Evolutionary conservation across 2,329 filamentous ascomycete genomes (phyloP).

Genomic region (Diaporthe sp.): DNA sequence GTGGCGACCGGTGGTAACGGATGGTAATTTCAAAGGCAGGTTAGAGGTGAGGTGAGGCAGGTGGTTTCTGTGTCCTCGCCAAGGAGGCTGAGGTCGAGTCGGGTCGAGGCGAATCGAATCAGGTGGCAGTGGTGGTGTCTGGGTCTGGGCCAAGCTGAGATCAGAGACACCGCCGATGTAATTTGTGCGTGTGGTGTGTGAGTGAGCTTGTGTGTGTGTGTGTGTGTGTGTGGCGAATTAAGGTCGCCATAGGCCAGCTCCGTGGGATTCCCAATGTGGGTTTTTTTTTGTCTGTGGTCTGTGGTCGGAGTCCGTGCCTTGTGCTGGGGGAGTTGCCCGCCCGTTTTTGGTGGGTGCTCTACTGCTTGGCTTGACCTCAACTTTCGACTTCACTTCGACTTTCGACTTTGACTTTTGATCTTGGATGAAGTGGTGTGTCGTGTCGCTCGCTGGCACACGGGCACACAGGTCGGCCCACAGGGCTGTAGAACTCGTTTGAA

Average conservation of each 20-base stretch:
- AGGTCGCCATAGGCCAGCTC: conserved; percentile 8
- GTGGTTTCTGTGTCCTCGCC: conserved; percentile 13
- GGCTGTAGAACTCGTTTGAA: neutral
- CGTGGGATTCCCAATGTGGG: conserved; percentile 15
- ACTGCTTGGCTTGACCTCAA: neutral
- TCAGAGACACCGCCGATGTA: conserved; percentile 33
- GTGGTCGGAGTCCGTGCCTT: neutral
- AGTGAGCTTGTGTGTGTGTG: neutral
- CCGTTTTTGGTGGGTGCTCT: neutral
- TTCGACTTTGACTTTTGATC: neutral
- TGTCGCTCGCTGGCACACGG: neutral
- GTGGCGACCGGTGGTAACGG: conserved; percentile 5
- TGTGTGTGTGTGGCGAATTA: conserved; percentile 25
- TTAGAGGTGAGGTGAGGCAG: neutral
- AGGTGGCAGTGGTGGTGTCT: conserved; percentile 24
- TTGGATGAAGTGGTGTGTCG: neutral
- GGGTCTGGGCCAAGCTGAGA: conserved; percentile 31
- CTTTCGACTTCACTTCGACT: neutral
- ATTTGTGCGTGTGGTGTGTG: conserved; percentile 6
- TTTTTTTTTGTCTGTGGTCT: conserved; percentile 2
- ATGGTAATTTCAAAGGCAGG: neutral
- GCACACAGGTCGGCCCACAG: neutral
- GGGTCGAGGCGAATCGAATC: conserved; percentile 26
- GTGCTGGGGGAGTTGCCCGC: conserved; percentile 11
- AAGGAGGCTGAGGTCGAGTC: conserved; percentile 28